phyloP scores from a whole-genome alignment of 257 asterid genomes.

The Handroanthus guayacan region DNA sequence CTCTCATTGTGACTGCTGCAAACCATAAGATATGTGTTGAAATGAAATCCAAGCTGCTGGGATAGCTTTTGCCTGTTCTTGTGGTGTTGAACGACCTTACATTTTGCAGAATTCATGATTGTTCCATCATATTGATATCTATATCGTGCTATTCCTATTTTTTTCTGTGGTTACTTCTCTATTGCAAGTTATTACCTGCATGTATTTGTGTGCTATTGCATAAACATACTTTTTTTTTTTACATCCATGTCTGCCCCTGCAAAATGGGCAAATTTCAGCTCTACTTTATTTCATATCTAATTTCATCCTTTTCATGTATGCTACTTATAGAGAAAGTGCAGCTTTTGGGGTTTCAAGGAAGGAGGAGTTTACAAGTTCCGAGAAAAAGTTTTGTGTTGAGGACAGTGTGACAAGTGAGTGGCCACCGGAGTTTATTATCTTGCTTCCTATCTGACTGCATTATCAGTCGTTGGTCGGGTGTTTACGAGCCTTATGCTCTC shows the following conservation, averaged over 20 bases:
- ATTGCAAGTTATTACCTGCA: slow-evolving; percentile 16
- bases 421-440: slow-evolving; percentile 20
- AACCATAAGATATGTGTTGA: not conserved
- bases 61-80: not conserved
- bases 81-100: not conserved
- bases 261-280: not conserved
- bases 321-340: slow-evolving; percentile 36
- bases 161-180: not conserved
- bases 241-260: not conserved
- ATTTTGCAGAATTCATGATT: not conserved
- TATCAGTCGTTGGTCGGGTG: slow-evolving; percentile 20
- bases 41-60: not conserved
- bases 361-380: slow-evolving; percentile 32
- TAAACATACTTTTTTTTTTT: not conserved
- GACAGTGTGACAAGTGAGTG: slow-evolving; percentile 30
- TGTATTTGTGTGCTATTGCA: not conserved
- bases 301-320: not conserved
- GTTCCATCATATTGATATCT: not conserved
- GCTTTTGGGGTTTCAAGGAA: slow-evolving; percentile 30
- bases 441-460: slow-evolving; percentile 18
- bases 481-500: slow-evolving; percentile 11
- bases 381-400: slow-evolving; percentile 39
- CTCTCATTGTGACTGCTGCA: not conserved
- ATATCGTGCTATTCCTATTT: not conserved
- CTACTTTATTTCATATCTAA: not conserved